These are phyloP conservation scores for Simplicillium sp. DNA, from an alignment of 2,329 filamentous ascomycete genomes.

Conservation along the genomic window DNA sequence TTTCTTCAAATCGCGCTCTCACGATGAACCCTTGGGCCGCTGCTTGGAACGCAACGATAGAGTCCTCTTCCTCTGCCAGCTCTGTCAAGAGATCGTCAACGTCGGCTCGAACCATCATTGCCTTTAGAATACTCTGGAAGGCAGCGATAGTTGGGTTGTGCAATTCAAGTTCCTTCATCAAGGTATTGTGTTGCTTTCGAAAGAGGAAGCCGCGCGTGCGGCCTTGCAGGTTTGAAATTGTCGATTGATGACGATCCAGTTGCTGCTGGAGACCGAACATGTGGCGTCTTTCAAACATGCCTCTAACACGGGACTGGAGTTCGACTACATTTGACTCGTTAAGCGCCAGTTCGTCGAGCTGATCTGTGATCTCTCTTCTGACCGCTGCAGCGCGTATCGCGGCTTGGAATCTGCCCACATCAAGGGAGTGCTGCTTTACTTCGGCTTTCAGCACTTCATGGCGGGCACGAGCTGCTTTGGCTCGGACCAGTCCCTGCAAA, in stretches of 20 bases:
- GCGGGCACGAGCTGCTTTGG: slow-evolving; percentile 35
- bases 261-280: slow-evolving; percentile 39
- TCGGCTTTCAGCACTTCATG: slow-evolving; percentile 36
- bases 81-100: slow-evolving; percentile 67
- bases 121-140: slow-evolving; percentile 68
- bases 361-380: slow-evolving; percentile 37
- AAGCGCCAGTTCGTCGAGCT: slow-evolving; percentile 35
- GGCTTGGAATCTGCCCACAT: slow-evolving; percentile 39
- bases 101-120: slow-evolving; percentile 66
- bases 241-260: slow-evolving; percentile 46
- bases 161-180: slow-evolving; percentile 62
- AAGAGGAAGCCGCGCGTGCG: slow-evolving; percentile 55
- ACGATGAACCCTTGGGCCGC: slow-evolving; percentile 65
- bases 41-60: slow-evolving; percentile 65
- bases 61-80: slow-evolving; percentile 75
- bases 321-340: slow-evolving; percentile 36
- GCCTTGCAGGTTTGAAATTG: slow-evolving; percentile 57
- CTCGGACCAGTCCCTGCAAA: slow-evolving; percentile 32
- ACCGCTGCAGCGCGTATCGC: slow-evolving; percentile 46
- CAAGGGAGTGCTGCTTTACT: slow-evolving; percentile 30
- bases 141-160: slow-evolving; percentile 57
- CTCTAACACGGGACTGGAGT: slow-evolving; percentile 51
- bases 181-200: slow-evolving; percentile 48
- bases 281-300: slow-evolving; percentile 47
- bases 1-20: slow-evolving; percentile 68